These are phyloP conservation scores for Nymphaea colorata DNA, from an alignment of 164 flowering plant genomes.

Conservation along the genomic window DNA sequence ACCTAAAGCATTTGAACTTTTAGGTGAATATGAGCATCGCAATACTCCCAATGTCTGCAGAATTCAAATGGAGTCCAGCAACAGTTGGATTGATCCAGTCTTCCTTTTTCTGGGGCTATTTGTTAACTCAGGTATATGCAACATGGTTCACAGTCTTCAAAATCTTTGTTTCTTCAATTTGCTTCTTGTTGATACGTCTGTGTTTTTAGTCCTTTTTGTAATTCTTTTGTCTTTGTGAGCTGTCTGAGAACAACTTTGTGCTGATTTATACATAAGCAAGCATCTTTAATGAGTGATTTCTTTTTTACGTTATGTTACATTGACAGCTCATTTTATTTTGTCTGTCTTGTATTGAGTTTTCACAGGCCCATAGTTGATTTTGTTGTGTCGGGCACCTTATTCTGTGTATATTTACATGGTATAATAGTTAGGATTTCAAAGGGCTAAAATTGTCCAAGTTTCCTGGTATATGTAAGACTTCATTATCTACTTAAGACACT, in stretches of 20 bases:
- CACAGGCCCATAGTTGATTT: no score
- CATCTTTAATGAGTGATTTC: background rate
- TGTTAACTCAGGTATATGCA: constrained; percentile 72
- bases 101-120: constrained; percentile 97
- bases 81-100: constrained; percentile 98
- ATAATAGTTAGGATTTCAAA: no score
- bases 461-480: no score
- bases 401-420: no score
- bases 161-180: background rate
- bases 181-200: background rate
- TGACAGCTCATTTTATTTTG: no score
- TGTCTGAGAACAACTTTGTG: background rate
- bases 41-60: constrained; percentile 90
- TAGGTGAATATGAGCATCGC: constrained; percentile 97
- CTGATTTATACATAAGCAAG: background rate
- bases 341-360: no score
- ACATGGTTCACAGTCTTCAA: background rate
- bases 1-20: constrained; percentile 3
- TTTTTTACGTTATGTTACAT: background rate
- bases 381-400: no score
- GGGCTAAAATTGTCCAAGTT: no score
- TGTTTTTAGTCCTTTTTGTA: background rate
- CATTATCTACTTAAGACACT: no score
- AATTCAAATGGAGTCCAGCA: constrained; percentile 93
- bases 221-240: background rate